Percentiles rank a stretch among this genome's conserved stretches.
phyloP scores from a whole-genome alignment of 1,139 yeast genomes.

The Candida sojae region DNA sequence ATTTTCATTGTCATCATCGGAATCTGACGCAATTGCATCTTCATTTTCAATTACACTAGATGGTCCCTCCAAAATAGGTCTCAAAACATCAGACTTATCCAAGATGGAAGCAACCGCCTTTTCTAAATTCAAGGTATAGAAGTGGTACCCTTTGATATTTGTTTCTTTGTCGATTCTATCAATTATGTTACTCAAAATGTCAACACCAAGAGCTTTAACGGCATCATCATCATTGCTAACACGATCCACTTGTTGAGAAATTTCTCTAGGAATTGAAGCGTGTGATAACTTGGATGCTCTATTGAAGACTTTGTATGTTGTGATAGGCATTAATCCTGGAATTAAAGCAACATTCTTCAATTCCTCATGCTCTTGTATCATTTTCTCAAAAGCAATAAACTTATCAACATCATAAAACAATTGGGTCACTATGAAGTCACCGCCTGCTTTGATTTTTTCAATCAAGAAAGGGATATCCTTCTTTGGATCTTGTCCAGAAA shows the following conservation, averaged over 20 bases:
- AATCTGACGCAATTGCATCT: conserved; percentile 35
- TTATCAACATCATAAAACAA: conserved; percentile 44
- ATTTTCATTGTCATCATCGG: conserved; percentile 32
- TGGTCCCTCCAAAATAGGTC: conserved; percentile 25
- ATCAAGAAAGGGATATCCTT: conserved; percentile 73
- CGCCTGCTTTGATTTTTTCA: conserved; percentile 50
- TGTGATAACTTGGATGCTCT: conserved; percentile 90
- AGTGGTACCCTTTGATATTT: conserved; percentile 78
- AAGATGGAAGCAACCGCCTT: conserved; percentile 87
- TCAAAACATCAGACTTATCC: conserved; percentile 55
- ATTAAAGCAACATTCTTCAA: conserved; percentile 57
- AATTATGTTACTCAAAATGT: conserved; percentile 66
- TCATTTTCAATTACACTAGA: conserved; percentile 21
- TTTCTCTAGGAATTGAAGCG: conserved; percentile 70
- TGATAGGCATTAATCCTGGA: conserved; percentile 97
- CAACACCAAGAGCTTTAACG: conserved; percentile 83
- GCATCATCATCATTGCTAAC: conserved; percentile 77
- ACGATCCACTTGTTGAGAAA: conserved; percentile 47
- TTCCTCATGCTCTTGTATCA: conserved; percentile 35
- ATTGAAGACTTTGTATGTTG: conserved; percentile 80
- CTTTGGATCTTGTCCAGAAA: conserved; percentile 56
- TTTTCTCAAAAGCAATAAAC: conserved; percentile 40
- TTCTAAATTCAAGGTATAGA: conserved; percentile 87
- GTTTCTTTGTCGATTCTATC: conserved; percentile 50
- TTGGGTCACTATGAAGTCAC: conserved; percentile 48